Conservation (phyloP, 352 stramenopile genomes). For the Globisporangium emineosum region DNA sequence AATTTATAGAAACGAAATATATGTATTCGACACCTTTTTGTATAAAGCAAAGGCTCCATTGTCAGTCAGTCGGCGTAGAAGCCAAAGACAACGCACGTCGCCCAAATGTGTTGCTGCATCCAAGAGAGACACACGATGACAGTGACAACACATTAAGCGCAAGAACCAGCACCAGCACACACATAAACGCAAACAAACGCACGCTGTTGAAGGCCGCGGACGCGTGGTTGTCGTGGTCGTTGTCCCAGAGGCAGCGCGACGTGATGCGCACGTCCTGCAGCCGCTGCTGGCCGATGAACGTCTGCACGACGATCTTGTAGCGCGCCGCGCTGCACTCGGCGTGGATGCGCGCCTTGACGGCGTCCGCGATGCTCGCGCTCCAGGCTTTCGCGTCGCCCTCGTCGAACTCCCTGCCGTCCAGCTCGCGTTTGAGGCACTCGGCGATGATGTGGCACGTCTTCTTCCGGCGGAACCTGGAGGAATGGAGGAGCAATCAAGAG, state of each 20-base stretch:
- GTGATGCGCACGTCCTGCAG: constrained; percentile 93
- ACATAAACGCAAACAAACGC: no score
- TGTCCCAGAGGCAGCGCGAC: constrained; percentile 93
- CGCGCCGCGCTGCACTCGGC: constrained; percentile 74
- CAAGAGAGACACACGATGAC: no score
- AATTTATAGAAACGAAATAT: constrained; percentile 49
- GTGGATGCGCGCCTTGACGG: constrained; percentile 57
- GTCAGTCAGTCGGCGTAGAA: constrained; percentile 86
- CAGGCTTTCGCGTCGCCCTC: constrained; percentile 67
- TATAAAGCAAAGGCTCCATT: constrained; percentile 7
- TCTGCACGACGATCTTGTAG: constrained; percentile 94
- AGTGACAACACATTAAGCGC: neutral
- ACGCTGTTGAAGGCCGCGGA: constrained; percentile 87
- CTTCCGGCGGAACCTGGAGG: constrained; percentile 62
- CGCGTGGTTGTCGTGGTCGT: constrained; percentile 92
- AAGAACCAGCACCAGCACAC: no score
- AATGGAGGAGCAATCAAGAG: no score
- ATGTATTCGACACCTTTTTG: constrained; percentile 14
- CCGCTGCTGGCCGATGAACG: constrained; percentile 92
- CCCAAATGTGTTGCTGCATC: constrained; percentile 85
- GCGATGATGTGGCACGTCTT: constrained; percentile 71
- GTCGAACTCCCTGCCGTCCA: constrained; percentile 75
- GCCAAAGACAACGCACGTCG: constrained; percentile 88
- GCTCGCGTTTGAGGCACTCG: constrained; percentile 62
- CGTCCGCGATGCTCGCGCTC: constrained; percentile 62